Evolutionary conservation across 2,329 filamentous ascomycete genomes (phyloP).

Genomic region (Clarireedia homoeocarpa): DNA sequence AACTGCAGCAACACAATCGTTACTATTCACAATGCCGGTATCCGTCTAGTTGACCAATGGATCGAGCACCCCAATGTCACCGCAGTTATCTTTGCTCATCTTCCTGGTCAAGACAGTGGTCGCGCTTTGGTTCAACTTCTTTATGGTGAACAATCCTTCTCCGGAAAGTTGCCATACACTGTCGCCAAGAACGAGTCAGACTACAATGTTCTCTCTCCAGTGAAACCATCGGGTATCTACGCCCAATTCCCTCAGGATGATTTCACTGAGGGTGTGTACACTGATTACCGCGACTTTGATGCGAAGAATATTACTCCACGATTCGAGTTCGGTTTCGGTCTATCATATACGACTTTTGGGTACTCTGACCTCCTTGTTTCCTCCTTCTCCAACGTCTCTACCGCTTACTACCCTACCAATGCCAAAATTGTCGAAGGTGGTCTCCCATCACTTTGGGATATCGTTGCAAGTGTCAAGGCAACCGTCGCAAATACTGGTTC

Average conservation of each 20-base stretch:
- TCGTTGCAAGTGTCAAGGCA: slow-evolving; percentile 40
- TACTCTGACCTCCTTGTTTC: slow-evolving; percentile 45
- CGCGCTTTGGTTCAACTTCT: slow-evolving; percentile 53
- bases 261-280: slow-evolving; percentile 41
- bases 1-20: slow-evolving; percentile 55
- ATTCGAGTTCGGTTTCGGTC: slow-evolving; percentile 38
- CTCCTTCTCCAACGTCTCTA: neutral
- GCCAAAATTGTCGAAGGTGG: slow-evolving; percentile 34
- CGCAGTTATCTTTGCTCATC: slow-evolving; percentile 52
- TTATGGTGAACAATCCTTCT: slow-evolving; percentile 52
- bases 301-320: slow-evolving; percentile 27
- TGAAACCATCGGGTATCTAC: slow-evolving; percentile 33
- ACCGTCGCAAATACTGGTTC: slow-evolving; percentile 45
- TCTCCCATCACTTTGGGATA: slow-evolving; percentile 46
- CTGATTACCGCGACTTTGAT: slow-evolving; percentile 46
- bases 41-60: slow-evolving; percentile 50
- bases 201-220: slow-evolving; percentile 41
- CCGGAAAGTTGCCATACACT: slow-evolving; percentile 48
- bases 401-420: neutral
- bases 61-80: slow-evolving; percentile 52
- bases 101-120: slow-evolving; percentile 54
- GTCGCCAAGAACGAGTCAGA: slow-evolving; percentile 49
- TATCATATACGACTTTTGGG: slow-evolving; percentile 48
- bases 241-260: slow-evolving; percentile 42
- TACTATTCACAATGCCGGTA: slow-evolving; percentile 54